phyloP scores from a whole-genome alignment of 108 stramenopile species.

The Nannochloropsis salina region DNA sequence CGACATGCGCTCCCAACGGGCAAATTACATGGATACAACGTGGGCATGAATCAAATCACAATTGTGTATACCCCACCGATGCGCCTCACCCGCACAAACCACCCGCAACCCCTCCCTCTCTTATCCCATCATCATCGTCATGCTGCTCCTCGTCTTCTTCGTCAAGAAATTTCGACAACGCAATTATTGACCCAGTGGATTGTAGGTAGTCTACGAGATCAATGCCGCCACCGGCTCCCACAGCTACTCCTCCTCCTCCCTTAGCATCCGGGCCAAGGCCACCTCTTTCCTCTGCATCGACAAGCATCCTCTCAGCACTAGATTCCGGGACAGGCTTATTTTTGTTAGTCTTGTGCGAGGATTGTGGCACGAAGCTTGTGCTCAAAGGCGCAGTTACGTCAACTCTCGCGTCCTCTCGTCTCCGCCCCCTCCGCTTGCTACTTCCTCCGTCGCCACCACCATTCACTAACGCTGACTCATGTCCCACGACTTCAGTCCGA shows the following conservation, averaged over 20 bases:
- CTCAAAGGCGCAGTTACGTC: not conserved
- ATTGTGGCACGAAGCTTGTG: not conserved
- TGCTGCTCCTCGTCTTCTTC: not conserved
- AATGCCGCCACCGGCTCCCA: not conserved
- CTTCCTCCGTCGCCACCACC: not conserved
- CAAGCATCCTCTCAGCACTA: not conserved
- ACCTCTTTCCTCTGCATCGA: not conserved
- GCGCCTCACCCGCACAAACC: not conserved
- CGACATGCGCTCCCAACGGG: too few species aligned
- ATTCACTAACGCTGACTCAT: not conserved
- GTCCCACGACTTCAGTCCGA: not conserved
- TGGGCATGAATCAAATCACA: too few species aligned
- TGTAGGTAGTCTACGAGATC: not conserved
- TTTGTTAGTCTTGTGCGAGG: not conserved
- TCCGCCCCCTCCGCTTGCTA: conserved; percentile 8
- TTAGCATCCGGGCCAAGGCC: not conserved
- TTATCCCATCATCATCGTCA: not conserved
- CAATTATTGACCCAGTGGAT: not conserved
- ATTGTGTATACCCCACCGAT: too few species aligned
- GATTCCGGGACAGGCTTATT: not conserved
- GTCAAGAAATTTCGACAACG: not conserved
- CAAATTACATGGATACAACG: too few species aligned
- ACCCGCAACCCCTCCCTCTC: not conserved
- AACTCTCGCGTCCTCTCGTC: not conserved
- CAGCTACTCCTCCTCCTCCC: not conserved